phyloP scores from a whole-genome alignment of 148 eudicot species.

The Persicaria tinctoria region DNA sequence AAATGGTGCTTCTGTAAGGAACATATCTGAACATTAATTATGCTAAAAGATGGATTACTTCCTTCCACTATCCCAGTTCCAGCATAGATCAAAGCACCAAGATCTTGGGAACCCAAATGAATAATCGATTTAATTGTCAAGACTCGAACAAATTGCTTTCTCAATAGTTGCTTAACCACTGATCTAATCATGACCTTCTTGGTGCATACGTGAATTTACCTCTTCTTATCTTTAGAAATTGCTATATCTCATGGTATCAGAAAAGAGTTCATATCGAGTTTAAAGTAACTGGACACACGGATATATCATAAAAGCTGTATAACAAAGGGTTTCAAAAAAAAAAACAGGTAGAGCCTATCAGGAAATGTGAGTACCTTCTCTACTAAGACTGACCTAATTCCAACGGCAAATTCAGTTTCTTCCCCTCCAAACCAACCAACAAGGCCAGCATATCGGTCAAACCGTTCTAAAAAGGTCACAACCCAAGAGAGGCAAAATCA shows the following conservation, averaged over 20 bases:
- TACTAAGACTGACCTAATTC: conserved; percentile 91
- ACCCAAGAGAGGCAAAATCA: neutral
- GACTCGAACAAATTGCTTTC: neutral
- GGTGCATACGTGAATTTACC: too few relatives aligned
- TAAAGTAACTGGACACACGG: too few relatives aligned
- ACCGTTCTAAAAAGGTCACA: conserved; percentile 43
- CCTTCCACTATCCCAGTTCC: conserved; percentile 98
- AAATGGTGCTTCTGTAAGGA: too few relatives aligned
- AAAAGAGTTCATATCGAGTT: too few relatives aligned
- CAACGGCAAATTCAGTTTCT: conserved; percentile 93
- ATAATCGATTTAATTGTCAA: neutral
- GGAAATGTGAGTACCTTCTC: conserved; percentile 35
- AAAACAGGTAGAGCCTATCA: neutral
- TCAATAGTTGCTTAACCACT: too few relatives aligned
- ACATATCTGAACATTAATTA: too few relatives aligned
- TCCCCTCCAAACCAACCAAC: conserved; percentile 99
- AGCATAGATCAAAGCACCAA: conserved; percentile 80
- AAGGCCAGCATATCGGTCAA: conserved; percentile 96
- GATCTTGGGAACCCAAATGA: conserved; percentile 29
- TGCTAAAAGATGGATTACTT: conserved; percentile 62
- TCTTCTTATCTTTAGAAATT: too few relatives aligned
- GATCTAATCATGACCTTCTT: too few relatives aligned
- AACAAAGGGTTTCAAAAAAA: neutral
- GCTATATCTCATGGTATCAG: too few relatives aligned
- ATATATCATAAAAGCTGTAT: too few relatives aligned